Evolutionary conservation across 805 yeast genomes (phyloP).

Genomic region (Hermanozyma aechmeae): DNA sequence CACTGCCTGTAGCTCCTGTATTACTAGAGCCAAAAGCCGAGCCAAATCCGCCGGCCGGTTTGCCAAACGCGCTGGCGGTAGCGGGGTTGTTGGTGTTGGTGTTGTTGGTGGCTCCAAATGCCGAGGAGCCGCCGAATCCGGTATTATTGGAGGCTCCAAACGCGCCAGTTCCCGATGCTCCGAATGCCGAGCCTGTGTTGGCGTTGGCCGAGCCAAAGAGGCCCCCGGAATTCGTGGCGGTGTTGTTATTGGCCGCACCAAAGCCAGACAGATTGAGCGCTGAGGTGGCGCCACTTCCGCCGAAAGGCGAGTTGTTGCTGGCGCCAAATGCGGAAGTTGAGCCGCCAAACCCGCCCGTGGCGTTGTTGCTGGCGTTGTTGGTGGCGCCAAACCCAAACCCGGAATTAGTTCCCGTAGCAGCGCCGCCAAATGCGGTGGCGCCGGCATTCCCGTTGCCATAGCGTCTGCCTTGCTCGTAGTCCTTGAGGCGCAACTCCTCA

Average conservation of each 20-base stretch:
- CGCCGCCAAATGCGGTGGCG: constrained; percentile 17
- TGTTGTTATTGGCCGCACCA: constrained; percentile 22
- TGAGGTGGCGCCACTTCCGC: too few relatives aligned
- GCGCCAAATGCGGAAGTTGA: constrained; percentile 16
- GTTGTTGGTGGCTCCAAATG: constrained; percentile 23
- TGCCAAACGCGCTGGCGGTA: constrained; percentile 17
- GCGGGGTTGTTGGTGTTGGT: constrained; percentile 18
- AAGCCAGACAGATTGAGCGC: constrained; percentile 18
- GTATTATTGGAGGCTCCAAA: constrained; percentile 7
- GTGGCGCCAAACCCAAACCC: constrained; percentile 26
- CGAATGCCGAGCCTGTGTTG: constrained; percentile 9
- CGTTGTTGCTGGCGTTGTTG: constrained; percentile 6
- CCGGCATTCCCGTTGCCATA: constrained; percentile 35
- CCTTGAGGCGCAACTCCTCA: constrained; percentile 85
- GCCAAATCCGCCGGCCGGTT: constrained; percentile 12
- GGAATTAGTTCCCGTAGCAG: constrained; percentile 10
- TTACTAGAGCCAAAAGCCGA: constrained; percentile 27
- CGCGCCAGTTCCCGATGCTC: constrained; percentile 1
- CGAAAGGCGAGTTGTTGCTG: constrained; percentile 9
- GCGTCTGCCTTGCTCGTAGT: constrained; percentile 67
- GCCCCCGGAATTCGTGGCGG: constrained; percentile 2
- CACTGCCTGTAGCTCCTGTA: too few relatives aligned
- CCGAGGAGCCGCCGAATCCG: constrained; percentile 6
- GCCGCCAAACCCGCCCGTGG: background rate
- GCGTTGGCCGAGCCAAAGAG: constrained; percentile 13